Percentiles rank a stretch among this genome's conserved stretches.
phyloP scores from a whole-genome alignment of 116 monocot species.

The Papilionanthe hybrid region DNA sequence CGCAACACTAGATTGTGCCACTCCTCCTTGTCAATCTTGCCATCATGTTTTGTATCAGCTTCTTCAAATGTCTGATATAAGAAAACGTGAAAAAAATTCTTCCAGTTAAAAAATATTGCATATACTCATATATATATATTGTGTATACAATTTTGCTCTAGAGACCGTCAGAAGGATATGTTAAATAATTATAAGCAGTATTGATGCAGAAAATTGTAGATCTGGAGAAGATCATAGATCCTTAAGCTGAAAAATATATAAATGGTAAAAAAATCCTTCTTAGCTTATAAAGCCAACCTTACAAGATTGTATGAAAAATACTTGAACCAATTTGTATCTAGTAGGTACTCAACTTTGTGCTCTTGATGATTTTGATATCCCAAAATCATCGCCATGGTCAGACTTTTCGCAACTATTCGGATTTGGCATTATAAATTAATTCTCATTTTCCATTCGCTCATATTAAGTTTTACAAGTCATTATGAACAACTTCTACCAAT shows the following conservation, averaged over 20 bases:
- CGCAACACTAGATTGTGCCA: constrained; percentile 87
- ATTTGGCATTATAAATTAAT: neutral
- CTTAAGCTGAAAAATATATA: too few species aligned
- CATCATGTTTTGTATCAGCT: constrained; percentile 96
- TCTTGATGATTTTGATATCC: too few species aligned
- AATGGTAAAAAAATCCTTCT: neutral
- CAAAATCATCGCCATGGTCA: neutral
- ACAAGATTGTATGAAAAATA: neutral
- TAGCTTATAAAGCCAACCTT: neutral
- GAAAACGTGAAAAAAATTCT: neutral
- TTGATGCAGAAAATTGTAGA: neutral
- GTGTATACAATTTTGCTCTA: neutral
- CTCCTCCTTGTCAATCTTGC: constrained; percentile 93
- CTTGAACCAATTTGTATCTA: neutral
- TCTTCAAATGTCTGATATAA: constrained; percentile 76
- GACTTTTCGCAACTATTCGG: neutral
- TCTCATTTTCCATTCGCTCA: neutral
- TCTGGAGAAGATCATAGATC: neutral
- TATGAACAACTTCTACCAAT: neutral
- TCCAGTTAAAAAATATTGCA: neutral
- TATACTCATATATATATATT: too few species aligned
- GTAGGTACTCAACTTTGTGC: too few species aligned
- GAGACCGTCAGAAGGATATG: neutral
- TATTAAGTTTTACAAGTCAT: neutral
- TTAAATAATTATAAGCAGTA: neutral